Conservation (phyloP, 768 basidiomycete species). For the Rossbeevera mucosa region DNA sequence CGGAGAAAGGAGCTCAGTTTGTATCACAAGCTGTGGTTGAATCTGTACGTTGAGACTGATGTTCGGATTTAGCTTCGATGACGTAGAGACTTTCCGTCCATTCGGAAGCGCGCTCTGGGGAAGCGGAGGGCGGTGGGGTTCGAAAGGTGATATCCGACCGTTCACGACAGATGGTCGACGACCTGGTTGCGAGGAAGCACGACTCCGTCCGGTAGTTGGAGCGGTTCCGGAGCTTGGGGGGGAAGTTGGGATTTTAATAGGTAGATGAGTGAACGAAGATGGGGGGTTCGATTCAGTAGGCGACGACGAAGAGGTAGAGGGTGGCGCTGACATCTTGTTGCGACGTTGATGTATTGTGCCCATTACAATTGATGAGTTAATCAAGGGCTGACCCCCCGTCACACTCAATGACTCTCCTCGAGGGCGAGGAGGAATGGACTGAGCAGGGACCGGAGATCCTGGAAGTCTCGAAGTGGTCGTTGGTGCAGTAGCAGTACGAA, state of each 20-base stretch:
- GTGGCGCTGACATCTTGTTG: constrained; percentile 59
- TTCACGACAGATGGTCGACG: constrained; percentile 58
- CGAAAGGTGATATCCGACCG: constrained; percentile 49
- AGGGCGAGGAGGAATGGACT: constrained; percentile 43
- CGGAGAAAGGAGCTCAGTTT: constrained; percentile 47
- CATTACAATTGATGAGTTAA: constrained; percentile 55
- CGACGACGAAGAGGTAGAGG: constrained; percentile 32
- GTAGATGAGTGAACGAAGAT: constrained; percentile 31
- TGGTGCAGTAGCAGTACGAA: constrained; percentile 23
- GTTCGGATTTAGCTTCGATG: constrained; percentile 53
- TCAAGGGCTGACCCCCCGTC: constrained; percentile 36
- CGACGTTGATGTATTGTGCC: constrained; percentile 70
- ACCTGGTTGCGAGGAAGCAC: constrained; percentile 77
- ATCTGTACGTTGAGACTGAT: constrained; percentile 40
- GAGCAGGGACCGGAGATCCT: constrained; percentile 46
- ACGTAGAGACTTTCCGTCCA: constrained; percentile 57
- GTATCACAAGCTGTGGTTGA: constrained; percentile 46
- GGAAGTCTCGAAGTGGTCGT: constrained; percentile 31
- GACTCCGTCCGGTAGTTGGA: constrained; percentile 43
- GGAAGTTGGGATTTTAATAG: constrained; percentile 33
- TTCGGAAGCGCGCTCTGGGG: constrained; percentile 41
- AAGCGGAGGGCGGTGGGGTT: constrained; percentile 47
- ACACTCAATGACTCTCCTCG: constrained; percentile 50
- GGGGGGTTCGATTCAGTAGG: constrained; percentile 38
- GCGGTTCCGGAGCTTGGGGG: constrained; percentile 37